These are phyloP conservation scores for Vitis hybrid DNA, from an alignment of 177 flowering plant genomes.

Conservation along the genomic window DNA sequence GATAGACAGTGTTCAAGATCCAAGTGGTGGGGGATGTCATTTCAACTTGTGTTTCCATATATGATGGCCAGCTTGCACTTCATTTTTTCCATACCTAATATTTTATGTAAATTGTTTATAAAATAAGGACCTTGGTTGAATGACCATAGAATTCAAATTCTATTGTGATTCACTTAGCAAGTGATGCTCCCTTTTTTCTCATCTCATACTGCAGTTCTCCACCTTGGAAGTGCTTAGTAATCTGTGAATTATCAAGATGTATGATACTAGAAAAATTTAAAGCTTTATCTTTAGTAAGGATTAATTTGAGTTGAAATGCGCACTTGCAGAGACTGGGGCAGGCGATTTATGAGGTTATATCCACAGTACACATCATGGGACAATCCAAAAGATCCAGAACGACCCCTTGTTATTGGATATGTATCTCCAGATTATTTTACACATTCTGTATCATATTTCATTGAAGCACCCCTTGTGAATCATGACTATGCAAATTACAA, in stretches of 20 bases:
- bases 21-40: too few relatives aligned
- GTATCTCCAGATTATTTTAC: constrained; percentile 99
- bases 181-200: too few relatives aligned
- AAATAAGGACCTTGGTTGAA: too few relatives aligned
- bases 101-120: too few relatives aligned
- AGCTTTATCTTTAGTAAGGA: not conserved
- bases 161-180: too few relatives aligned
- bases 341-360: constrained; percentile 82
- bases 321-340: constrained; percentile 92
- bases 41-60: too few relatives aligned
- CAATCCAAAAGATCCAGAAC: constrained; percentile 83
- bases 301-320: constrained; percentile 11
- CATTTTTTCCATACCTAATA: too few relatives aligned
- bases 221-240: not conserved
- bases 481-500: constrained; percentile 82
- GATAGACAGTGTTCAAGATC: too few relatives aligned
- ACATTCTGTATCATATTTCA: constrained; percentile 97
- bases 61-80: too few relatives aligned
- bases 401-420: constrained; percentile 91
- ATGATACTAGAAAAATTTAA: not conserved
- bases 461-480: constrained; percentile 88
- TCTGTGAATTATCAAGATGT: not conserved
- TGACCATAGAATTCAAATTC: too few relatives aligned
- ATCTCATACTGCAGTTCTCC: too few relatives aligned
- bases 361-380: constrained; percentile 86